Conservation (phyloP, 306 rosid species). For the Datisca glomerata region DNA sequence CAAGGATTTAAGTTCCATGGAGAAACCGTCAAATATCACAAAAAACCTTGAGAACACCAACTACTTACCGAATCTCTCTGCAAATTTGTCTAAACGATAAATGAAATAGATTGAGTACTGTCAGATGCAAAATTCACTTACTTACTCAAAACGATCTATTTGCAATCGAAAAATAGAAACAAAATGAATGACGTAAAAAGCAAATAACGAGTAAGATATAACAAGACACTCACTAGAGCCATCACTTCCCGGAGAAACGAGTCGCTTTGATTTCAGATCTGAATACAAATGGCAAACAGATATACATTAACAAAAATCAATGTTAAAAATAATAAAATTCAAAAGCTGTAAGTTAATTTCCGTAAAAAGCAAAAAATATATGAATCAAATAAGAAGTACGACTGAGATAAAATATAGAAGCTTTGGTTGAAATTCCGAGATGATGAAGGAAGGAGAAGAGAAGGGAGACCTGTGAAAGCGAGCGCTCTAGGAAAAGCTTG, state of each 20-base stretch:
- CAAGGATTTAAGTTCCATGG: no score
- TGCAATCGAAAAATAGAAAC: neutral
- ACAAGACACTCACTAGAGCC: slow-evolving; percentile 54
- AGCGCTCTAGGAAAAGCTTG: no score
- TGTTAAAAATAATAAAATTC: neutral
- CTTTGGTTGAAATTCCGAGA: no score
- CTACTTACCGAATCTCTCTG: neutral
- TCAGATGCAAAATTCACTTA: neutral
- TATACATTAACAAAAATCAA: neutral
- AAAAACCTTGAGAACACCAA: no score
- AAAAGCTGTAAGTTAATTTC: neutral
- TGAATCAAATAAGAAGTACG: neutral
- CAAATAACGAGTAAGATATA: neutral
- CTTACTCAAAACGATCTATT: no score
- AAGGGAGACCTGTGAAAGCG: slow-evolving; percentile 11
- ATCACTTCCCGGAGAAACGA: slow-evolving; percentile 41
- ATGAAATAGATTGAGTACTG: neutral
- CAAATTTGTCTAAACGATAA: neutral
- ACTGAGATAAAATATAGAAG: no score
- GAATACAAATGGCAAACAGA: slow-evolving; percentile 10
- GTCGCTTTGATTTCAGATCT: slow-evolving; percentile 38
- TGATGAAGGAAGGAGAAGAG: neutral
- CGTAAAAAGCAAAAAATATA: neutral
- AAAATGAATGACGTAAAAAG: neutral
- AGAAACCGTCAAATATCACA: no score